Percentiles rank a stretch among this genome's conserved stretches.
These are phyloP conservation scores for Cucumis melo DNA, from an alignment of 306 rosid genomes.

Conservation along the genomic window DNA sequence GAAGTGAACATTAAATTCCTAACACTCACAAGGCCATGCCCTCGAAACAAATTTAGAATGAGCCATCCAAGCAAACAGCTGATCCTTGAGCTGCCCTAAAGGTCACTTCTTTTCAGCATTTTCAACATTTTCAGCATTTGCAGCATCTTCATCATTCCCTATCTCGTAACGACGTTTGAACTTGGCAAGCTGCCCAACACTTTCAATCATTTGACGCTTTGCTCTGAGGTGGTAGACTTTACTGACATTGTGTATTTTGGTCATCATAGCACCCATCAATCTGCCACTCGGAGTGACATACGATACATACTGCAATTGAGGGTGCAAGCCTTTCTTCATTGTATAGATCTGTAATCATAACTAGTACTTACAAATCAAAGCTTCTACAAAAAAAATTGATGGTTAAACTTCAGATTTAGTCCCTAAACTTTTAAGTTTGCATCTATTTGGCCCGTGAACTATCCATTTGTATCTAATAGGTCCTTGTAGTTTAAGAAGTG, in stretches of 20 bases:
- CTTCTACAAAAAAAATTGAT: not conserved
- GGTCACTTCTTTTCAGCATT: conserved; percentile 17
- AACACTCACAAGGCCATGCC: not conserved
- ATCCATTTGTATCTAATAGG: too few relatives aligned
- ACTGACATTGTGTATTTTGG: conserved; percentile 75
- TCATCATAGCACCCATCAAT: conserved; percentile 74
- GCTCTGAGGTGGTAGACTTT: conserved; percentile 88
- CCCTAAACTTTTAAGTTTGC: not conserved
- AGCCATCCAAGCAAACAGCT: not conserved
- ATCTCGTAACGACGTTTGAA: conserved; percentile 68
- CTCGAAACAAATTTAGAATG: not conserved
- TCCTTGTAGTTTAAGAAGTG: too few relatives aligned
- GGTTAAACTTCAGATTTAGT: not conserved
- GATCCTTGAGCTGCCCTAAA: not conserved
- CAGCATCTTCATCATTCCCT: conserved; percentile 10
- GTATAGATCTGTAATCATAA: not conserved
- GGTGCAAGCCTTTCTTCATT: conserved; percentile 92
- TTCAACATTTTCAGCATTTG: conserved; percentile 8
- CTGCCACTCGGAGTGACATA: conserved; percentile 89
- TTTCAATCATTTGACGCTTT: conserved; percentile 77
- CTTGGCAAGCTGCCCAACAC: conserved; percentile 76
- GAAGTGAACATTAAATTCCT: not conserved
- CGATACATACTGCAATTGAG: conserved; percentile 93
- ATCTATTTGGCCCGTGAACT: too few relatives aligned
- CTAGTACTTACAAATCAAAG: not conserved